Base-by-base conservation (phyloP, 352 stramenopile species). In the Globisporangium orthogonon region DNA sequence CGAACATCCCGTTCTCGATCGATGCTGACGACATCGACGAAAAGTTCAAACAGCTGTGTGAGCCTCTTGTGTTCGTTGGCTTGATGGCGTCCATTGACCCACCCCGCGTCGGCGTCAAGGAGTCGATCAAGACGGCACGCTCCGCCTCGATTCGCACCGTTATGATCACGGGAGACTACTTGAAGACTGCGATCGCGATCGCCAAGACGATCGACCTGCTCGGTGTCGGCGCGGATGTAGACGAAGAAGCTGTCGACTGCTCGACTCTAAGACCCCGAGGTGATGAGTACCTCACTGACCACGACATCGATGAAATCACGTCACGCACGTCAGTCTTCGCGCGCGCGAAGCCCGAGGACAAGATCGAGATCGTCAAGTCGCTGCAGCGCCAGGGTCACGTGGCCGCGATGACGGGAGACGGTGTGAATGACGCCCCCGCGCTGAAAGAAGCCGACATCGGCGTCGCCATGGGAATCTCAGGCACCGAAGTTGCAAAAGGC, bases 401-500 rank as follows among this genome's bases (percentile, higher is more conserved):
- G 15, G 89, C 98, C 48, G 96, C 96, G 5, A 98, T 99, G 77
- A 99, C 97, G 23, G 97, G 97, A 30, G 97, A 99, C 65, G 97
- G 97, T 49, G 98, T 97, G 7, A 99, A 99, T 70, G 97, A 99
- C 69, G 97, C 96, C 7, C 97, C 96, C 30, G 96, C 97, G 0
- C 73, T 99, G 30, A 98, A 98, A 66, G 95, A 89, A 44, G 86
- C 94, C 6, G 93, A 98, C 62, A 97, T 99, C 64, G 91, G 93
- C 30, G 57, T 99, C 40, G 96, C 95, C 2, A 99, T 99, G 97
- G 96, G 96, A 35, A 92, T 99, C 60, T 92, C 94, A 5, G 97
- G 96, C 39, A 99, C 96, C 7, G 87, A 98, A 71, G 97, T 99
- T 40, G 96, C 97, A 0, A 98, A 99, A 73, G 94, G 98, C 54